Percentiles rank a stretch among this genome's conserved stretches.
phyloP scores from a whole-genome alignment of 1,284 basidiomycete genomes.

The Mycosarcoma maydis region DNA sequence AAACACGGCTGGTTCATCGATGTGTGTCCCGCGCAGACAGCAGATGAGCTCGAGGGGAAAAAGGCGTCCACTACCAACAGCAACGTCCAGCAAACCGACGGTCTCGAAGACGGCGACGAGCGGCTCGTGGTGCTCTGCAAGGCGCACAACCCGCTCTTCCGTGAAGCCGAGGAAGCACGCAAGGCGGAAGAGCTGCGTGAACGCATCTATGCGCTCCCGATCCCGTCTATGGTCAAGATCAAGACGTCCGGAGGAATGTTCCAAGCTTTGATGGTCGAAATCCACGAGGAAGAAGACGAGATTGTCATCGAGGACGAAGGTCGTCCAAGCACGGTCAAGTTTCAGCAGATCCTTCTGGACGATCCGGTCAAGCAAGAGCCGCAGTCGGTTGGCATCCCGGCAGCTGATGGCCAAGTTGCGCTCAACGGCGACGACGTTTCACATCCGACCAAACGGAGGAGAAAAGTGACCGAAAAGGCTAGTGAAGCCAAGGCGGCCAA shows the following conservation, averaged over 20 bases:
- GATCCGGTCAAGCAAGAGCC: slow-evolving; percentile 20
- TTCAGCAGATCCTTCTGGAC: slow-evolving; percentile 39
- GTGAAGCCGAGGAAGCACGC: slow-evolving; percentile 44
- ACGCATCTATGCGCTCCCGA: slow-evolving; percentile 28
- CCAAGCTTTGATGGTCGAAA: slow-evolving; percentile 41
- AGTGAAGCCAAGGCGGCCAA: too few species aligned
- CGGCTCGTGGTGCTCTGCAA: slow-evolving; percentile 63
- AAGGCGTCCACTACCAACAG: slow-evolving; percentile 9
- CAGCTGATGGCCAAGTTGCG: neutral
- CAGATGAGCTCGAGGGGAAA: slow-evolving; percentile 58
- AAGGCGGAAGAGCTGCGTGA: slow-evolving; percentile 46
- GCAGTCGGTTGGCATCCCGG: neutral
- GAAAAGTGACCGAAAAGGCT: slow-evolving; percentile 33
- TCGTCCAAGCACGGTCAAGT: slow-evolving; percentile 41
- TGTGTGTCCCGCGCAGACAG: slow-evolving; percentile 41
- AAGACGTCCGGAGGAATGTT: slow-evolving; percentile 52
- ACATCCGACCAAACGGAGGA: slow-evolving; percentile 21
- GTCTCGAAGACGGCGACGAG: slow-evolving; percentile 36
- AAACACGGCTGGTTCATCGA: slow-evolving; percentile 62
- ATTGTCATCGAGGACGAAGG: slow-evolving; percentile 48
- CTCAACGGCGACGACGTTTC: slow-evolving; percentile 4
- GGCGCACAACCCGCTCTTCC: slow-evolving; percentile 60
- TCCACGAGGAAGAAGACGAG: slow-evolving; percentile 39
- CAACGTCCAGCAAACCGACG: neutral
- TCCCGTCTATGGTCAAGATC: slow-evolving; percentile 41